Evolutionary conservation across 805 yeast species (phyloP).

Genomic region (Saccharomycopsis selenospora): DNA sequence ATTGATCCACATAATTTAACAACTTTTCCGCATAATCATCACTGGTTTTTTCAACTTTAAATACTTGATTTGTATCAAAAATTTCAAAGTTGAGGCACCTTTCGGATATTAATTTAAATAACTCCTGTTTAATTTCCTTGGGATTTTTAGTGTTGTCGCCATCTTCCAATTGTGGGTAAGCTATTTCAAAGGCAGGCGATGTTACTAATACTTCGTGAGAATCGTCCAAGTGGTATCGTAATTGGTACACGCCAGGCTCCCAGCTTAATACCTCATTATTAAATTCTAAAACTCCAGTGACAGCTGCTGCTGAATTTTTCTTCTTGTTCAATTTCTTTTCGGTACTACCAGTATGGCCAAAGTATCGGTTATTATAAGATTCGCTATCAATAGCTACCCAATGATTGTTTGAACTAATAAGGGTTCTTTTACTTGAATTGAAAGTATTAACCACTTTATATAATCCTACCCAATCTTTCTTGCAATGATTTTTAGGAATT

Average conservation of each 20-base stretch:
- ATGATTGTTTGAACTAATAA: slow-evolving; percentile 55
- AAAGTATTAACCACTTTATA: slow-evolving; percentile 58
- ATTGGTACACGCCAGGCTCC: slow-evolving; percentile 67
- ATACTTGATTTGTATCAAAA: neutral
- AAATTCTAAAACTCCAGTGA: slow-evolving; percentile 45
- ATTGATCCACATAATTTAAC: slow-evolving; percentile 11
- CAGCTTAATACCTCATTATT: slow-evolving; percentile 42
- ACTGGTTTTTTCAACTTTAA: neutral
- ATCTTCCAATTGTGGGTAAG: slow-evolving; percentile 33
- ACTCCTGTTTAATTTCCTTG: slow-evolving; percentile 16
- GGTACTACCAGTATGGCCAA: slow-evolving; percentile 19
- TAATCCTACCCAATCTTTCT: slow-evolving; percentile 70
- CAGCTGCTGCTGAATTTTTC: slow-evolving; percentile 6
- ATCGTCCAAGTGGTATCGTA: slow-evolving; percentile 60
- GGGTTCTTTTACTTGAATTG: slow-evolving; percentile 46
- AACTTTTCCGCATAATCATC: slow-evolving; percentile 13
- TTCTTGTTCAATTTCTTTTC: neutral
- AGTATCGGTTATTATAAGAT: slow-evolving; percentile 28
- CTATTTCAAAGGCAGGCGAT: slow-evolving; percentile 60
- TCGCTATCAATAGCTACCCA: slow-evolving; percentile 46
- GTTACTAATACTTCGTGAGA: slow-evolving; percentile 64
- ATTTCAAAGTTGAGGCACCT: slow-evolving; percentile 12
- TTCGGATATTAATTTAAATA: slow-evolving; percentile 9
- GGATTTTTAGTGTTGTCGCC: slow-evolving; percentile 28
- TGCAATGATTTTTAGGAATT: slow-evolving; percentile 41